Evolutionary conservation across 352 stramenopile species (phyloP).

Genomic region (Aphanomyces euteiches): DNA sequence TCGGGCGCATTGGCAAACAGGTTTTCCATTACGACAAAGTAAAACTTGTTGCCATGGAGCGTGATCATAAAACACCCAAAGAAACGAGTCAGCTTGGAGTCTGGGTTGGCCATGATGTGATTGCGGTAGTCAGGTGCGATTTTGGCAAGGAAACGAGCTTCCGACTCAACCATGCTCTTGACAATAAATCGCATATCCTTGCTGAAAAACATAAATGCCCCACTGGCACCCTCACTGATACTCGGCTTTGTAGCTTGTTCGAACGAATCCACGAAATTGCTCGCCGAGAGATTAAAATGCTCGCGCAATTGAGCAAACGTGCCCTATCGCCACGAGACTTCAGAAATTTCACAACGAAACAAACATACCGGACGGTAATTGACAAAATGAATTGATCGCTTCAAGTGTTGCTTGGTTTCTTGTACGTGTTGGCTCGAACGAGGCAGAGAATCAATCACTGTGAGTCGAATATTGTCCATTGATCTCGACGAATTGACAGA

Average conservation of each 20-base stretch:
- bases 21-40: conserved; percentile 92
- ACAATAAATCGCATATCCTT: conserved; percentile 88
- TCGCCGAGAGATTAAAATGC: conserved; percentile 57
- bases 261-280: conserved; percentile 71
- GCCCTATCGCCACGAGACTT: conserved; percentile 14
- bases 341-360: background rate
- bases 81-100: conserved; percentile 85
- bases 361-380: conserved; percentile 19
- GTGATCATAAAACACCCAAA: conserved; percentile 88
- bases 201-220: conserved; percentile 91
- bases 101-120: conserved; percentile 69
- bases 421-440: background rate
- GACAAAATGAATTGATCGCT: conserved; percentile 31
- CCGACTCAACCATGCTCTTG: conserved; percentile 82
- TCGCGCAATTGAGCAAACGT: conserved; percentile 71
- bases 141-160: conserved; percentile 75
- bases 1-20: conserved; percentile 69
- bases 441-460: background rate
- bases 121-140: conserved; percentile 85
- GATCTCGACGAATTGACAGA: conserved; percentile 16
- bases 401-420: conserved; percentile 7
- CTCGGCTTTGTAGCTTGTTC: conserved; percentile 80
- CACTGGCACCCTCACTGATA: conserved; percentile 86
- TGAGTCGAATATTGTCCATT: conserved; percentile 15
- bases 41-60: conserved; percentile 86